These are phyloP conservation scores for Fallopia convolvulus DNA, from an alignment of 148 eudicot species.

Conservation along the genomic window DNA sequence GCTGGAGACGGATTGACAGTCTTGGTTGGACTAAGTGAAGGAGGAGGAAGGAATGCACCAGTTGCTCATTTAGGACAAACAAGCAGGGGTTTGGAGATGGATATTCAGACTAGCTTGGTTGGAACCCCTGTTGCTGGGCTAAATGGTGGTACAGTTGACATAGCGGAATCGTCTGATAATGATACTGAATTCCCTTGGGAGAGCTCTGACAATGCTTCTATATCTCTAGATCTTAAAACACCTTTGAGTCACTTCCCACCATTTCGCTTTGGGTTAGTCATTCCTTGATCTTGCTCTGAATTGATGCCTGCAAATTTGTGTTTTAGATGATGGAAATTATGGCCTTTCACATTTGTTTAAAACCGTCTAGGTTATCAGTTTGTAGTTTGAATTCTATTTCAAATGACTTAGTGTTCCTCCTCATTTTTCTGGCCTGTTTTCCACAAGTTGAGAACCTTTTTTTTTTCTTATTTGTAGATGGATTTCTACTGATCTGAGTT, in stretches of 20 bases:
- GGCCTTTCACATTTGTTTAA: neutral
- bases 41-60: conserved; percentile 42
- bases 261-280: conserved; percentile 88
- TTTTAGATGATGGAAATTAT: neutral
- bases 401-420: neutral
- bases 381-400: neutral
- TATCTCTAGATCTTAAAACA: conserved; percentile 86
- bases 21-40: conserved; percentile 93
- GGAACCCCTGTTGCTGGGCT: conserved; percentile 58
- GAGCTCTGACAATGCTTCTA: conserved; percentile 58
- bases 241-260: conserved; percentile 98
- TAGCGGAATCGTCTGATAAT: conserved; percentile 56
- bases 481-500: neutral
- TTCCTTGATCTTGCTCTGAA: conserved; percentile 3
- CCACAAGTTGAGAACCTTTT: neutral
- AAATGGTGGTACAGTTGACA: conserved; percentile 45
- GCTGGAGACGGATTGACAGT: conserved; percentile 93
- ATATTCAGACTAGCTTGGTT: conserved; percentile 34
- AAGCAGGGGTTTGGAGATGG: conserved; percentile 46
- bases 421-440: neutral
- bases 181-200: conserved; percentile 68
- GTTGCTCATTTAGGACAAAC: conserved; percentile 45
- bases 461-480: neutral
- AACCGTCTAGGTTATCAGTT: neutral
- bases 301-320: neutral